These are phyloP conservation scores for Elsinoe australis DNA, from an alignment of 2,329 filamentous ascomycete genomes.

Conservation along the genomic window DNA sequence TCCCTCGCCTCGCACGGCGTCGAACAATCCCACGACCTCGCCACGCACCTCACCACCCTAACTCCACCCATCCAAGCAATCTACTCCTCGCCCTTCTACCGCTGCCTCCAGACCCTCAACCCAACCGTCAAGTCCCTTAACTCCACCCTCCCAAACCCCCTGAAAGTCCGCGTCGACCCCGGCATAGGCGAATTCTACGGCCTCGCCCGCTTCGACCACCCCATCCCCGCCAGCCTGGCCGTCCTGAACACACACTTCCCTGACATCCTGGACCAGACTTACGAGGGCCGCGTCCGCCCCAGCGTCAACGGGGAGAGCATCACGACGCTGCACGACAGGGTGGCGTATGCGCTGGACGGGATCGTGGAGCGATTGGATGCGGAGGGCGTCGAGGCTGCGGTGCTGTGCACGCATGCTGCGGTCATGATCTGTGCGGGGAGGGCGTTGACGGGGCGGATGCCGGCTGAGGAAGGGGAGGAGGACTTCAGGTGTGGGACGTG, in stretches of 20 bases:
- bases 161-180: slow-evolving; percentile 33
- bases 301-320: slow-evolving; percentile 70
- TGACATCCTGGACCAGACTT: slow-evolving; percentile 44
- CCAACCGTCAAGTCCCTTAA: slow-evolving; percentile 55
- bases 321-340: slow-evolving; percentile 67
- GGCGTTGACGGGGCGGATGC: slow-evolving; percentile 69
- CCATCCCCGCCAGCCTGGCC: slow-evolving; percentile 59
- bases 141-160: slow-evolving; percentile 14
- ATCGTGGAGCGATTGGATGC: slow-evolving; percentile 67
- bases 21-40: slow-evolving; percentile 72
- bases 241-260: slow-evolving; percentile 63
- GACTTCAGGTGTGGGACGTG: slow-evolving; percentile 85
- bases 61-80: slow-evolving; percentile 64
- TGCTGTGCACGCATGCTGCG: slow-evolving; percentile 86
- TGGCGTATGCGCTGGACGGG: slow-evolving; percentile 60
- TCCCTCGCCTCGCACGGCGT: slow-evolving; percentile 81
- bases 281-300: slow-evolving; percentile 56
- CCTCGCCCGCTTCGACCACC: slow-evolving; percentile 75
- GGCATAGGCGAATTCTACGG: slow-evolving; percentile 80
- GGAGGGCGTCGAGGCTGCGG: slow-evolving; percentile 56
- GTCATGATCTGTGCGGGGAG: slow-evolving; percentile 80
- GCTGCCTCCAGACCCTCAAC: slow-evolving; percentile 75
- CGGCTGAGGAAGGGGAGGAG: slow-evolving; percentile 60
- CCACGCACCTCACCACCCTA: slow-evolving; percentile 51
- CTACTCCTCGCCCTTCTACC: slow-evolving; percentile 80